Percentiles rank a stretch among this genome's conserved stretches.
Evolutionary conservation across 192 early-diverging fungal genomes (phyloP).

Genomic region (Coemansia sp.): DNA sequence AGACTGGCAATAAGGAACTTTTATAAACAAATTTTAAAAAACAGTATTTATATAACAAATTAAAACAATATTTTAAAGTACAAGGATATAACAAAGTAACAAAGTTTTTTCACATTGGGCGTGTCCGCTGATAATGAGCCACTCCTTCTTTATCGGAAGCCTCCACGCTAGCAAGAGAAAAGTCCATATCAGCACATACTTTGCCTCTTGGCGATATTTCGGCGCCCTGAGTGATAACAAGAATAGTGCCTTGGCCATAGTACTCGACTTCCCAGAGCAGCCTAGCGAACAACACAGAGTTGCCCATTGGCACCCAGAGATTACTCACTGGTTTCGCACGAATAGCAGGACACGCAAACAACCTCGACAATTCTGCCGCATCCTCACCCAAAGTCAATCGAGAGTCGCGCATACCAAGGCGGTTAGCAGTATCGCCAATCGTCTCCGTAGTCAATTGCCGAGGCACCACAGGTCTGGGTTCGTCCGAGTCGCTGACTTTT

Average conservation of each 20-base stretch:
- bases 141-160: constrained; percentile 22
- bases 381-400: neutral
- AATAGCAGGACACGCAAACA: constrained; percentile 28
- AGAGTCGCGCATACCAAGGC: constrained; percentile 1
- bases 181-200: constrained; percentile 28
- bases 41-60: neutral
- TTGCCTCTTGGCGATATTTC: constrained; percentile 14
- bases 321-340: constrained; percentile 33
- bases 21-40: neutral
- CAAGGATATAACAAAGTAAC: neutral
- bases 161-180: constrained; percentile 8
- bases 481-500: no score
- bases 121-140: neutral
- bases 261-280: constrained; percentile 33
- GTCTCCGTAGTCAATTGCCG: neutral
- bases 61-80: no score
- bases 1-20: neutral
- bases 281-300: constrained; percentile 18
- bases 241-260: constrained; percentile 42
- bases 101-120: neutral
- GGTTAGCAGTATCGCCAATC: neutral
- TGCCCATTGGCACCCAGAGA: constrained; percentile 48
- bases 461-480: neutral
- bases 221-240: constrained; percentile 37
- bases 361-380: constrained; percentile 14